A percentile compares a stretch with the other conserved stretches of the same genome.
These are phyloP conservation scores for Coniferiporia sulphurascens DNA, from an alignment of 1,284 basidiomycete genomes.

Conservation along the genomic window DNA sequence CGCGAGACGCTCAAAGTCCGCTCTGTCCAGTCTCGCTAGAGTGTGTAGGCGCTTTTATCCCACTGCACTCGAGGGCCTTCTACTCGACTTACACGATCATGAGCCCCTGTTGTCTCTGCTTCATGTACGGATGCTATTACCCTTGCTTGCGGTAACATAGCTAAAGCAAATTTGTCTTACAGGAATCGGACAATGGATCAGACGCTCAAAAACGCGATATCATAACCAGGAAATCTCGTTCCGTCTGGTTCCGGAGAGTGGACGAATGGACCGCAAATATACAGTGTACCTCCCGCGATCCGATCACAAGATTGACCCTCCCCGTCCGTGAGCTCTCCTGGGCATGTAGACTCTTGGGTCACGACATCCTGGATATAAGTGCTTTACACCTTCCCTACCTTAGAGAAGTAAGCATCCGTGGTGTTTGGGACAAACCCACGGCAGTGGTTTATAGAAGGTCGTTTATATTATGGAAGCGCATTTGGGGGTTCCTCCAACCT, in stretches of 20 bases:
- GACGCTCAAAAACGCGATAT: background rate
- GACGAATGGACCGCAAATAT: background rate
- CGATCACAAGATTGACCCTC: background rate
- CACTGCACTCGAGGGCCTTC: background rate
- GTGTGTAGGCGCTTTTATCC: background rate
- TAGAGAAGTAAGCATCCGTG: background rate
- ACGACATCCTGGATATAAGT: background rate
- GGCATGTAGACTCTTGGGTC: background rate
- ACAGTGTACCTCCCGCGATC: background rate
- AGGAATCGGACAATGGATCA: background rate
- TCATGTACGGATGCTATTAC: background rate
- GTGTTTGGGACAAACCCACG: background rate
- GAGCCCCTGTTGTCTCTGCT: background rate
- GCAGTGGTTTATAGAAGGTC: too few species aligned
- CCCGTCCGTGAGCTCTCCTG: background rate
- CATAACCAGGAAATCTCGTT: background rate
- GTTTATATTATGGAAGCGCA: background rate
- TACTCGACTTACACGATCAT: background rate
- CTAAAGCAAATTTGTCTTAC: background rate
- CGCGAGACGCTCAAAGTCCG: background rate
- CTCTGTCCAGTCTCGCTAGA: background rate
- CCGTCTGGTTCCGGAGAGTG: background rate
- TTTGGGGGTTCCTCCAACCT: background rate
- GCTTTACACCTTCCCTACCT: background rate
- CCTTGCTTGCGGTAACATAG: background rate